Evolutionary conservation across 2,329 filamentous ascomycete species (phyloP), one percentile per base, ranked within the genome.

Genomic region (Trichoderma sp.): DNA sequence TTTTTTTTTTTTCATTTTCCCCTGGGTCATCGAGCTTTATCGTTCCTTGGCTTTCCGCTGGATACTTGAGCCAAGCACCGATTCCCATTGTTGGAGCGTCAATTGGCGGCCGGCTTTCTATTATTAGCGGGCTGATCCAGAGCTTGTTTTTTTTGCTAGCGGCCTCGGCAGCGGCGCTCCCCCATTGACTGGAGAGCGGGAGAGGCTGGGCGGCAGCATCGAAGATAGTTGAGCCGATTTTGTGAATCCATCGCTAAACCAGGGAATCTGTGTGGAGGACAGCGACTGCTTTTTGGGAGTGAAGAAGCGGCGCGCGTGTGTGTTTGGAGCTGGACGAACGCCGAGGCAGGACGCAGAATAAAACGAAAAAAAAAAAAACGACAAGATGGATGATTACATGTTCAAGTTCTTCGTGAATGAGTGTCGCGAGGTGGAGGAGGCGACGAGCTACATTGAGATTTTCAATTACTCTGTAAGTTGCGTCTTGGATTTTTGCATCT

Each of bases 331-430:
- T 49, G 43, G 5, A 39, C 14, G 32, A 28, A 21, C 16, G 32
- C 30, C 18, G 30, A 52, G 60, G 60, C 28, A 18, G 14, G 32
- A 24, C 13, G 14, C 14, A 16, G 37, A 5, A 18, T 26, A 30
- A 7, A 7, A 30, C 28, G 28, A 3, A 28, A 28, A 28, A 28
- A 10, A 10, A 43, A 3, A 43, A 18, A 18, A 32, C 37, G 5
- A 7, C 21, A 6, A 70, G 30, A 88, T 89, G 86, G 86, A 89
- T 75, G 84, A 88, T 73, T 88, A 87, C 75, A 82, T 88, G 77
- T 88, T 88, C 72, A 78, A 80, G 70, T 72, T 77, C 37, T 82
- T 84, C 73, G 80, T 89, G 69, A 74, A 79, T 11, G 76, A 81
- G 56, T 88, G 85, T 74, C 81, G 77, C 26, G 79, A 80, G 37